These are phyloP conservation scores for Xylaria sp. DNA, from an alignment of 2,329 filamentous ascomycete species.

Conservation along the genomic window DNA sequence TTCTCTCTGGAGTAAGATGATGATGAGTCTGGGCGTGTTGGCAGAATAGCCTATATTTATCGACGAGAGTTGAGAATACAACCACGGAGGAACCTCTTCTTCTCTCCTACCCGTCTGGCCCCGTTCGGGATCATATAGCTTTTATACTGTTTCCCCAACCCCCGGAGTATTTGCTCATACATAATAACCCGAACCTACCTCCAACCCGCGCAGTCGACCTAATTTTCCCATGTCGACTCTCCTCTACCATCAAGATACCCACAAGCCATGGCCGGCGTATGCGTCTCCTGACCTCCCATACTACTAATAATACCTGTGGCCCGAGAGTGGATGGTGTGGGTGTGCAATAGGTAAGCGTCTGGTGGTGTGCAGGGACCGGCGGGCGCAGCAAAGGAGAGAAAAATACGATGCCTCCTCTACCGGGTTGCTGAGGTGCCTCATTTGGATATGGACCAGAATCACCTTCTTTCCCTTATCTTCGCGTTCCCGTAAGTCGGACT, in stretches of 20 bases:
- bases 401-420: slow-evolving; percentile 18
- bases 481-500: slow-evolving; percentile 18
- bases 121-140: slow-evolving; percentile 8
- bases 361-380: slow-evolving; percentile 24
- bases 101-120: slow-evolving; percentile 8
- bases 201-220: slow-evolving; percentile 20
- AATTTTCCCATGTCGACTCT: slow-evolving; percentile 15
- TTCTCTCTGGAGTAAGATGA: not conserved
- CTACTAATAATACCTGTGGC: slow-evolving; percentile 18
- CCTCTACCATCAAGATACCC: slow-evolving; percentile 18
- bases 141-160: slow-evolving; percentile 10
- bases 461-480: slow-evolving; percentile 29
- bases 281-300: slow-evolving; percentile 31
- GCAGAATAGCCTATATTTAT: not conserved
- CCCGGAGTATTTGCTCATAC: not conserved
- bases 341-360: slow-evolving; percentile 21
- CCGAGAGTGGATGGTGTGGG: slow-evolving; percentile 25
- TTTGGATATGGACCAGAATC: slow-evolving; percentile 22
- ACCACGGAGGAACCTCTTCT: slow-evolving; percentile 17
- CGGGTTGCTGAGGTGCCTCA: slow-evolving; percentile 22
- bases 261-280: slow-evolving; percentile 18
- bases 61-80: not conserved
- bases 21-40: not conserved
- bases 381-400: slow-evolving; percentile 15
- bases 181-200: slow-evolving; percentile 18